Conservation (phyloP, 805 yeast species). For the Kluyveromyces aestuarii region DNA sequence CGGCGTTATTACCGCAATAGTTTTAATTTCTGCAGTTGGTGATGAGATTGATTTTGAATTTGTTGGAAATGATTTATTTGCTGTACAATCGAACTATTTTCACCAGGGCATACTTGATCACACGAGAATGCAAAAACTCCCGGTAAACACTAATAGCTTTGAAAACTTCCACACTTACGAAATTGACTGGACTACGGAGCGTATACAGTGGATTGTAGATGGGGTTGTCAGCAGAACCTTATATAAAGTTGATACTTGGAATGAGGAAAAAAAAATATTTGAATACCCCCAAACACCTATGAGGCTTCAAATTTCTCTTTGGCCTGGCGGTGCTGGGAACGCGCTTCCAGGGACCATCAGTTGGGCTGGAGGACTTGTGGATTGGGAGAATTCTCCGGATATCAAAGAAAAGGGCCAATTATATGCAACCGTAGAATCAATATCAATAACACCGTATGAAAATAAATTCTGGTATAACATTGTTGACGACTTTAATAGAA, state of each 20-base stretch:
- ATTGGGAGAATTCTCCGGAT: constrained; percentile 71
- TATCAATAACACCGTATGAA: constrained; percentile 56
- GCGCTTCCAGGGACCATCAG: constrained; percentile 56
- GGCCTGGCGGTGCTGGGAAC: constrained; percentile 62
- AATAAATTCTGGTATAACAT: constrained; percentile 12
- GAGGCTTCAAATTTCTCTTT: constrained; percentile 62
- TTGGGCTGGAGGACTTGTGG: constrained; percentile 84
- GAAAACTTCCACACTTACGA: constrained; percentile 65
- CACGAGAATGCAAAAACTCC: constrained; percentile 36
- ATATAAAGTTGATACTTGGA: constrained; percentile 51
- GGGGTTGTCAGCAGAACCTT: constrained; percentile 58
- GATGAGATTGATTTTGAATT: constrained; percentile 91
- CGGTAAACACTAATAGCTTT: constrained; percentile 40
- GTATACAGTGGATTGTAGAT: constrained; percentile 63
- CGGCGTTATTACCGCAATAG: constrained; percentile 83
- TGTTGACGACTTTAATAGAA: constrained; percentile 7
- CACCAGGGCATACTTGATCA: constrained; percentile 65
- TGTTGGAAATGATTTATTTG: constrained; percentile 60
- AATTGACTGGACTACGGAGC: constrained; percentile 74
- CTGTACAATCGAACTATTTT: constrained; percentile 74
- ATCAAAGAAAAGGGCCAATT: constrained; percentile 66
- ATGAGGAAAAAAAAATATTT: constrained; percentile 43
- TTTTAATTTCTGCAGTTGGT: constrained; percentile 72
- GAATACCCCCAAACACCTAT: constrained; percentile 69
- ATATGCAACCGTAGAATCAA: constrained; percentile 49